phyloP scores from a whole-genome alignment of 2,329 filamentous ascomycete species.

The Cylindrodendrum hubeiense region DNA sequence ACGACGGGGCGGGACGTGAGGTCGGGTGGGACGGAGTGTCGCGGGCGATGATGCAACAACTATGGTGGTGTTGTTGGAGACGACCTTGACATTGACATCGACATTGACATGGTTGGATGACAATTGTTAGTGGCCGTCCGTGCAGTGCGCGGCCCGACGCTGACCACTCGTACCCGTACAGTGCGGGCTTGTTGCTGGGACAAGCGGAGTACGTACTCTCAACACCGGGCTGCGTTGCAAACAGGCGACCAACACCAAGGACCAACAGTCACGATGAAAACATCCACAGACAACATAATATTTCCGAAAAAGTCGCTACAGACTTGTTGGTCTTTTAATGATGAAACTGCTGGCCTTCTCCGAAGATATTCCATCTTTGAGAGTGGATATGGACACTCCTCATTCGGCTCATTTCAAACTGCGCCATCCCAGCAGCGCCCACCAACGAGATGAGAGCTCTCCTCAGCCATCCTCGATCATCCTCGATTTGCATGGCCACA shows the following conservation, averaged over 20 bases:
- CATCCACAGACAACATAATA: background rate
- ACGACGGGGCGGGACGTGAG: constrained; percentile 7
- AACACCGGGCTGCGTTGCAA: background rate
- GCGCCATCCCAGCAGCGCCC: background rate
- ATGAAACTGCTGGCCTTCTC: background rate
- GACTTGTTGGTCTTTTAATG: too few species aligned
- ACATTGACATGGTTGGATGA: background rate
- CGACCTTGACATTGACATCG: background rate
- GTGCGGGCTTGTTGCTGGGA: background rate
- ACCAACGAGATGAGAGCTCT: background rate
- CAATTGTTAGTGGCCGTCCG: background rate
- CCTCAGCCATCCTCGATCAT: background rate
- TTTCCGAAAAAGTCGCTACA: background rate
- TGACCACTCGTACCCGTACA: background rate
- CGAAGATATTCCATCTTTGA: background rate
- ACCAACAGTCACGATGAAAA: background rate
- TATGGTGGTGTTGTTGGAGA: background rate
- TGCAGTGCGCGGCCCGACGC: background rate
- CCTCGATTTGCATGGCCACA: background rate
- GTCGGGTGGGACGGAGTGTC: background rate
- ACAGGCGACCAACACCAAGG: background rate
- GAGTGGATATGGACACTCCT: background rate
- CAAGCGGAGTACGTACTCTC: background rate
- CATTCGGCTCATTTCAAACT: background rate
- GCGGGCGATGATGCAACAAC: constrained; percentile 31